Evolutionary conservation across 257 asterid species (phyloP).

Genomic region (Salvia splendens): DNA sequence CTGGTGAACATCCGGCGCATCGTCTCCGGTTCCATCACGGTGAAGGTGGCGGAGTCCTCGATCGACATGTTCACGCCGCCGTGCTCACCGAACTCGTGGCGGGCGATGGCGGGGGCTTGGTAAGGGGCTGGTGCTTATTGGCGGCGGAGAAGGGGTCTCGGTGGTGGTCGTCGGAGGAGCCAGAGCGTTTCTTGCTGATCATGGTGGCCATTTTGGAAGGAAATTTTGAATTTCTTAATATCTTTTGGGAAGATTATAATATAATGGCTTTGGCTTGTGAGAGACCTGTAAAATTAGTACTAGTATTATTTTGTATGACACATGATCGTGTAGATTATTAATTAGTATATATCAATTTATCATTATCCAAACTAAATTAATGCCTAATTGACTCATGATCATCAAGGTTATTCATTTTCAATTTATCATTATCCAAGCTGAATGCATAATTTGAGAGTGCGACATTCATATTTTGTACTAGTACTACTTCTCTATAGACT

Average conservation of each 20-base stretch:
- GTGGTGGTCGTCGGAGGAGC: conserved; percentile 47
- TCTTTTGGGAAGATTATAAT: neutral
- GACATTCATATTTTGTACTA: too few species aligned
- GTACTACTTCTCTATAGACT: too few species aligned
- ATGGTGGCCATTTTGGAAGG: conserved; percentile 45
- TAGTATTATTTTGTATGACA: too few species aligned
- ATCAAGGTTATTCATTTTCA: too few species aligned
- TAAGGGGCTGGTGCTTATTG: conserved; percentile 41
- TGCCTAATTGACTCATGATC: too few species aligned
- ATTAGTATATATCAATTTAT: too few species aligned
- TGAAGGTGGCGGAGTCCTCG: conserved; percentile 98
- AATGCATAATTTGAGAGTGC: too few species aligned
- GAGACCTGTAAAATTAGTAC: neutral
- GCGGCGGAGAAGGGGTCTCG: conserved; percentile 42
- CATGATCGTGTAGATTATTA: too few species aligned
- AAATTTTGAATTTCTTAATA: too few species aligned
- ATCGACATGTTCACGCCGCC: conserved; percentile 99
- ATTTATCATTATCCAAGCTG: too few species aligned
- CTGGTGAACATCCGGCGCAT: conserved; percentile 94
- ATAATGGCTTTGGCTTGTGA: neutral
- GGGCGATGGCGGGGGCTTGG: conserved; percentile 37
- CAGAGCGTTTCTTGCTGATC: conserved; percentile 51
- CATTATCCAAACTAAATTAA: too few species aligned
- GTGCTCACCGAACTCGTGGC: conserved; percentile 98
- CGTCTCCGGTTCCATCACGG: conserved; percentile 97